A percentile compares a stretch with the other conserved stretches of the same genome.
Evolutionary conservation across 208 protist species (phyloP).

Genomic region (Balamuthia mandrillaris): DNA sequence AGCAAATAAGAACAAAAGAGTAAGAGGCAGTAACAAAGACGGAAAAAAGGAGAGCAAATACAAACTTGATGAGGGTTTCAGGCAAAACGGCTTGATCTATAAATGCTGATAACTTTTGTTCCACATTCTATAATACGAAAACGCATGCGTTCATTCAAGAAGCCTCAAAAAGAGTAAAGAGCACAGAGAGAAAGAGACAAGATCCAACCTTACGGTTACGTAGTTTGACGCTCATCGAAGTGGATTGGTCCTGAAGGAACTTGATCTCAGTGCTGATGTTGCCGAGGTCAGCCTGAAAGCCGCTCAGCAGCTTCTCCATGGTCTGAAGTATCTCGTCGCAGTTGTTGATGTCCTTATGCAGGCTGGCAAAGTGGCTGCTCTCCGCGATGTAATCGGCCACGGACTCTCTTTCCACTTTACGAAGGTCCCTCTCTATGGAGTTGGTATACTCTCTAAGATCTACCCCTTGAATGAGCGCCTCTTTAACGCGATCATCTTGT

Average conservation of each 20-base stretch:
- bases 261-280: not conserved
- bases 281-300: not conserved
- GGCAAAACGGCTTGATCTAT: not conserved
- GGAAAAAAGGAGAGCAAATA: not conserved
- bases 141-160: too few relatives aligned
- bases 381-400: not conserved
- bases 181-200: too few relatives aligned
- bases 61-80: not conserved
- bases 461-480: not conserved
- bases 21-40: not conserved
- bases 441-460: not conserved
- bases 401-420: not conserved
- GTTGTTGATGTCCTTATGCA: not conserved
- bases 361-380: not conserved
- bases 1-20: not conserved
- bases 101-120: not conserved
- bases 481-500: not conserved
- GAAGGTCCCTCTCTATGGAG: not conserved
- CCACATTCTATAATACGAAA: not conserved
- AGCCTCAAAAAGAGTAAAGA: too few relatives aligned
- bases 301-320: conserved; percentile 1
- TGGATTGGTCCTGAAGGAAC: conserved; percentile 1
- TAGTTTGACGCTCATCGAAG: not conserved
- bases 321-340: not conserved
- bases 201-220: not conserved